Evolutionary conservation across 768 basidiomycete genomes (phyloP).

Genomic region (Tricholomella constricta): DNA sequence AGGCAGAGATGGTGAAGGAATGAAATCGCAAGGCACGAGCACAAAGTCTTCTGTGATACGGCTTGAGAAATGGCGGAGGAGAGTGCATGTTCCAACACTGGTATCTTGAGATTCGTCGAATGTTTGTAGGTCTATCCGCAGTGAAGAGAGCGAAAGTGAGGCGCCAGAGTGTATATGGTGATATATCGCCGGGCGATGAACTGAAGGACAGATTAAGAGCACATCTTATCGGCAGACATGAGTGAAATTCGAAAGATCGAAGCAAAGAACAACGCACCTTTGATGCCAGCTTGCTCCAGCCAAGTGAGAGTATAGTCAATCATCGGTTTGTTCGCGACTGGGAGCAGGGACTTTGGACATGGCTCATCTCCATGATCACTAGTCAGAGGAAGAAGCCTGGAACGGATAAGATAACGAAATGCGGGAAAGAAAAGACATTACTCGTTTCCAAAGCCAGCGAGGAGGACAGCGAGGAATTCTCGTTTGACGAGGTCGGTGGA

Average conservation of each 20-base stretch:
- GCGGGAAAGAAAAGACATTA: conserved; percentile 26
- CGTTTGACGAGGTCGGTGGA: conserved; percentile 53
- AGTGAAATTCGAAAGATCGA: conserved; percentile 6
- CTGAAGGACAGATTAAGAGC: conserved; percentile 79
- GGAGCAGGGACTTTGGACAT: conserved; percentile 85
- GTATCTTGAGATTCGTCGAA: conserved; percentile 74
- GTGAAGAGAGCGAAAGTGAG: conserved; percentile 57
- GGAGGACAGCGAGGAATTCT: conserved; percentile 87
- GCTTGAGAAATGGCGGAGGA: conserved; percentile 74
- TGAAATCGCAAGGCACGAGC: conserved; percentile 88
- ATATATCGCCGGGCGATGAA: conserved; percentile 74
- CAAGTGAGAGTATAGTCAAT: conserved; percentile 82
- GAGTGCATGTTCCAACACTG: conserved; percentile 68
- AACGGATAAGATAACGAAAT: conserved; percentile 17
- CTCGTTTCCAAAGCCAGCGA: conserved; percentile 94
- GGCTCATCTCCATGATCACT: conserved; percentile 78
- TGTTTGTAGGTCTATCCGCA: conserved; percentile 77
- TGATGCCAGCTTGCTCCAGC: conserved; percentile 86
- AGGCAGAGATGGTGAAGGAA: conserved; percentile 74
- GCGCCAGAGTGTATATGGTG: conserved; percentile 81
- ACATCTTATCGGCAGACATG: conserved; percentile 57
- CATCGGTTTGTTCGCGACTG: conserved; percentile 86
- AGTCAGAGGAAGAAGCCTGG: conserved; percentile 73
- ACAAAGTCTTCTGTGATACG: conserved; percentile 87
- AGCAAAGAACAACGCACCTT: conserved; percentile 47